These are phyloP conservation scores for Millerozyma miso DNA, from an alignment of 805 yeast species.

Conservation along the genomic window DNA sequence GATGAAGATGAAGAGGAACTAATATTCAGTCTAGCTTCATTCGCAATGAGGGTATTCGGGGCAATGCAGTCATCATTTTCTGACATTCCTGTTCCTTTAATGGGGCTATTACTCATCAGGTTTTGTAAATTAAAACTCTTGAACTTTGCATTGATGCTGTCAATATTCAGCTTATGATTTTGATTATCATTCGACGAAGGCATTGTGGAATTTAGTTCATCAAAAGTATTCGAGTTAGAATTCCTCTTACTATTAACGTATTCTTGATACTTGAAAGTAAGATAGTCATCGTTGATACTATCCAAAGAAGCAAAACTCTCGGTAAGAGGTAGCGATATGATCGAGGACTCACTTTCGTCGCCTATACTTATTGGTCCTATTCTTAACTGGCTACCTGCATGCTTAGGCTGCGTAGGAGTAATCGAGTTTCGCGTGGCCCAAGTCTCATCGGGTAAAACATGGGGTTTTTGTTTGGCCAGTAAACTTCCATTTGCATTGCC, in stretches of 20 bases:
- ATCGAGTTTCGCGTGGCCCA: background rate
- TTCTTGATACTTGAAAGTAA: constrained; percentile 36
- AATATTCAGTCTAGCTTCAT: constrained; percentile 1
- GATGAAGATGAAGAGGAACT: constrained; percentile 10
- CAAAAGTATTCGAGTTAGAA: background rate
- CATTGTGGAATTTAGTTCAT: background rate
- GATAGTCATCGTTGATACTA: constrained; percentile 58
- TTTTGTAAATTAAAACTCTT: constrained; percentile 31
- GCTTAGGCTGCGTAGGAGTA: background rate
- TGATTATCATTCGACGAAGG: background rate
- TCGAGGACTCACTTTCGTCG: constrained; percentile 52
- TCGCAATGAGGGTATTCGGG: constrained; percentile 10
- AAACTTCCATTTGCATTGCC: background rate
- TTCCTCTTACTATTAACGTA: constrained; percentile 15
- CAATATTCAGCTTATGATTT: constrained; percentile 4
- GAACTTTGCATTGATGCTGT: constrained; percentile 29
- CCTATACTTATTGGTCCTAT: constrained; percentile 32
- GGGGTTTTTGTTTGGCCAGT: background rate
- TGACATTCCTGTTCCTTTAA: constrained; percentile 1
- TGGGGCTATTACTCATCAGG: constrained; percentile 26
- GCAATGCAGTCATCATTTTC: constrained; percentile 18
- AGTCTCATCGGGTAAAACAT: constrained; percentile 6
- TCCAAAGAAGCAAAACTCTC: constrained; percentile 78
- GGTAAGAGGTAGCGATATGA: constrained; percentile 62
- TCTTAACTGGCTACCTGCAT: constrained; percentile 12